Base-by-base conservation (phyloP, 768 basidiomycete species). In the Boletus rex-veris region DNA sequence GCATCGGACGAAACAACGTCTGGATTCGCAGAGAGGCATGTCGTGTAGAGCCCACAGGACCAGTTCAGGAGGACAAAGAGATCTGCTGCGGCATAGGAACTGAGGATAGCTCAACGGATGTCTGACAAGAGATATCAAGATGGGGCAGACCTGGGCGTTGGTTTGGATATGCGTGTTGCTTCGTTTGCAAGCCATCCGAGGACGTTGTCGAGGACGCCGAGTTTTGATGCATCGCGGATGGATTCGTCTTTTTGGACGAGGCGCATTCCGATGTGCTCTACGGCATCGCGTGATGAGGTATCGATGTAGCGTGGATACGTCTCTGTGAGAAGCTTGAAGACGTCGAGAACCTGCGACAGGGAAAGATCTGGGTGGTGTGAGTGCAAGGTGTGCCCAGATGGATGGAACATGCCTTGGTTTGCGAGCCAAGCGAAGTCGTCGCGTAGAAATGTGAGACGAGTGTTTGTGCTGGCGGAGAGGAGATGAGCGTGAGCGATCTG, bases 231-330 rank as follows among this genome's bases (percentile, higher is more conserved):
- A 73, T 74, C 9, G 61, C 21, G 45, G 73, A 62, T 14, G 72
- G 79, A 54, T 54, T 85, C 82, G 59, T 92, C 88, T 36, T 80
- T 80, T 24, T 74, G 73, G 18, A 90, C 80, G 50, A 93, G 62
- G 44, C 82, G 80, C 65, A 82, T 78, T 0, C 81, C 83, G 30
- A 92, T 78, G 2, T 72, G 71, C 61, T 91, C 84, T 1, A 90
- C 87, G 3, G 88, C 88, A 51, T 82, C 78, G 55, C 85, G 77
- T 1, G 92, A 94, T 45, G 75, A 64, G 3, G 77, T 68, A 66
- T 95, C 92, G 41, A 82, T 73, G 75, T 93, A 93, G 61, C 86
- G 82, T 15, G 88, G 83, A 68, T 91, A 88, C 0, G 89, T 92
- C 48, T 82, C 72, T 2, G 85, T 87, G 45, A 94, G 71, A 5